phyloP scores from a whole-genome alignment of 2,329 filamentous ascomycete species.

The Fusarium nanum region DNA sequence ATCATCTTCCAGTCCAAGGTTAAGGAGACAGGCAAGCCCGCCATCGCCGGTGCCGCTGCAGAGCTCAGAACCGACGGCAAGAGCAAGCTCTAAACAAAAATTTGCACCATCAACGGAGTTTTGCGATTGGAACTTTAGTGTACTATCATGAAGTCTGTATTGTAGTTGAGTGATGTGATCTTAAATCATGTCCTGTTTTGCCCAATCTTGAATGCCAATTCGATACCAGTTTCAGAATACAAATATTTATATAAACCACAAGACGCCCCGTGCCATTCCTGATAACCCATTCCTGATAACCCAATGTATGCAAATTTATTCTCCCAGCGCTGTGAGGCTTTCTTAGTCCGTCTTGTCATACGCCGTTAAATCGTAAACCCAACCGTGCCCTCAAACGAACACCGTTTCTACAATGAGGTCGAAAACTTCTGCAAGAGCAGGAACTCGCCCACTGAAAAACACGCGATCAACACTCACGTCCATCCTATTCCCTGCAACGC shows the following conservation, averaged over 20 bases:
- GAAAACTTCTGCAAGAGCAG: conserved; percentile 57
- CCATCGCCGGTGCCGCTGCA: conserved; percentile 82
- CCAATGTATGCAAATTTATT: conserved; percentile 27
- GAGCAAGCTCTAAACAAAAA: conserved; percentile 48
- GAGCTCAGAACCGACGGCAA: conserved; percentile 68
- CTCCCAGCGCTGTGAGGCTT: conserved; percentile 27
- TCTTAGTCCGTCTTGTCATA: conserved; percentile 21
- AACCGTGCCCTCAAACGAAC: conserved; percentile 50
- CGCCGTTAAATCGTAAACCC: conserved; percentile 23
- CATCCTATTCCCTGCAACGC: conserved; percentile 52
- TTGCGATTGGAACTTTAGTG: conserved; percentile 27
- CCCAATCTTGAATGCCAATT: conserved; percentile 31
- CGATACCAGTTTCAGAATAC: conserved; percentile 15
- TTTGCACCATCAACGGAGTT: conserved; percentile 23
- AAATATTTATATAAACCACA: conserved; percentile 13
- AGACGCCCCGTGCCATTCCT: conserved; percentile 28
- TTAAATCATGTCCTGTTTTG: conserved; percentile 32
- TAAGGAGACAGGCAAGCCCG: conserved; percentile 91
- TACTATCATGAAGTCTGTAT: conserved; percentile 45
- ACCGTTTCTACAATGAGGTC: conserved; percentile 60
- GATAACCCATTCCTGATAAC: conserved; percentile 1
- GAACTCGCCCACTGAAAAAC: conserved; percentile 51
- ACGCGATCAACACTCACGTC: conserved; percentile 50
- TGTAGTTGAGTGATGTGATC: conserved; percentile 40
- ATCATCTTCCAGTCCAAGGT: conserved; percentile 89